phyloP scores from a whole-genome alignment of 257 asterid species.

The Penstemon davidsonii region DNA sequence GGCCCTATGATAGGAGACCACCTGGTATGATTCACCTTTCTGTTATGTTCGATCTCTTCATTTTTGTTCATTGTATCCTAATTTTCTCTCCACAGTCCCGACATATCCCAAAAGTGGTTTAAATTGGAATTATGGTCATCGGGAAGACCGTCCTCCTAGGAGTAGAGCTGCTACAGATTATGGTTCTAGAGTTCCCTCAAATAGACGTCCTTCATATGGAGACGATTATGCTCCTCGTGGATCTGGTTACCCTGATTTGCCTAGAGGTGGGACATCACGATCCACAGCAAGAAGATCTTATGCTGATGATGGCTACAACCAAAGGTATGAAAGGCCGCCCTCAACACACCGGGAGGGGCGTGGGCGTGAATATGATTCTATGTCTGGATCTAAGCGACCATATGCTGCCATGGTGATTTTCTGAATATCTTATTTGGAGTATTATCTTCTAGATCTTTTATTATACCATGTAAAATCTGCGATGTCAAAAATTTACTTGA shows the following conservation, averaged over 20 bases:
- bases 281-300: constrained; percentile 74
- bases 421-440: constrained; percentile 17
- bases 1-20: constrained; percentile 92
- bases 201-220: constrained; percentile 65
- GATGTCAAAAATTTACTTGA: constrained; percentile 17
- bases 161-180: constrained; percentile 74
- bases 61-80: constrained; percentile 19
- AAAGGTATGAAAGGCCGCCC: constrained; percentile 86
- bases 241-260: constrained; percentile 69
- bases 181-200: constrained; percentile 60
- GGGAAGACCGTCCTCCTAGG: constrained; percentile 73
- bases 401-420: constrained; percentile 64
- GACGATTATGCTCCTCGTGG: constrained; percentile 82
- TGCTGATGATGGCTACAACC: constrained; percentile 77
- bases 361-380: constrained; percentile 67
- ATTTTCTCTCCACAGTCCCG: constrained; percentile 46
- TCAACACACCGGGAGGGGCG: constrained; percentile 72
- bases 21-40: constrained; percentile 57
- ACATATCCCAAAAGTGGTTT: constrained; percentile 66
- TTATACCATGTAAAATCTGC: constrained; percentile 25
- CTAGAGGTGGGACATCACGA: constrained; percentile 73
- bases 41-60: neutral
- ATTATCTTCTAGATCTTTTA: constrained; percentile 13
- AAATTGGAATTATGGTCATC: constrained; percentile 78
- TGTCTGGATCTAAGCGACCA: constrained; percentile 90